phyloP scores from a whole-genome alignment of 163 green algal genomes.

The Coccomyxa subellipsoidea region DNA sequence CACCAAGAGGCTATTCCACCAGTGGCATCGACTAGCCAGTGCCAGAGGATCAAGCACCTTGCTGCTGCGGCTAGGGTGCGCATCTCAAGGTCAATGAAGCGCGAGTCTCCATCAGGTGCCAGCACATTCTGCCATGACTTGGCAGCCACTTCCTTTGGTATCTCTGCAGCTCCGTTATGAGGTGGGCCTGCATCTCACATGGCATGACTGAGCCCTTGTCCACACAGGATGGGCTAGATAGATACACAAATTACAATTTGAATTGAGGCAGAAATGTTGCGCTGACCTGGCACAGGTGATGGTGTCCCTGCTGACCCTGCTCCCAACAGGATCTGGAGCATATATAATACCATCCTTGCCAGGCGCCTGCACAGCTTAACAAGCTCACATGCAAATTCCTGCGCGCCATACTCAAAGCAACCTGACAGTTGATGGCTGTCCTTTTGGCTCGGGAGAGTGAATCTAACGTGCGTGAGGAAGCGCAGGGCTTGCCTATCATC shows the following conservation, averaged over 20 bases:
- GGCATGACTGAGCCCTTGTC: not conserved
- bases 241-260: not conserved
- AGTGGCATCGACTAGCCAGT: not conserved
- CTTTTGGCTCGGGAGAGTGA: not conserved
- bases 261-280: not conserved
- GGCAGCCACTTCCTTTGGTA: not conserved
- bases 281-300: slow-evolving; percentile 32
- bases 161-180: not conserved
- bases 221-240: not conserved
- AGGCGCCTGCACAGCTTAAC: slow-evolving; percentile 39
- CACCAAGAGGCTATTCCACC: no score
- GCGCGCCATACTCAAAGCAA: not conserved
- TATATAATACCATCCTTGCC: slow-evolving; percentile 51
- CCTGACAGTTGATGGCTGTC: not conserved
- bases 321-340: slow-evolving; percentile 60
- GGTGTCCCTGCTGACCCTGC: slow-evolving; percentile 59
- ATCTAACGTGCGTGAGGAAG: not conserved
- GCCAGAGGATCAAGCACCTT: not conserved
- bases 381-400: no score
- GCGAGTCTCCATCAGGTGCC: not conserved
- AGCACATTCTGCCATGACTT: not conserved
- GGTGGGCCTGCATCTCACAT: not conserved
- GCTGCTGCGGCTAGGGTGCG: slow-evolving; percentile 18
- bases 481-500: slow-evolving; percentile 18
- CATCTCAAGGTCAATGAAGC: slow-evolving; percentile 2